A percentile compares a stretch with the other conserved stretches of the same genome.
Evolutionary conservation across 2,329 filamentous ascomycete genomes (phyloP).

Genomic region (Colletotrichum lini): DNA sequence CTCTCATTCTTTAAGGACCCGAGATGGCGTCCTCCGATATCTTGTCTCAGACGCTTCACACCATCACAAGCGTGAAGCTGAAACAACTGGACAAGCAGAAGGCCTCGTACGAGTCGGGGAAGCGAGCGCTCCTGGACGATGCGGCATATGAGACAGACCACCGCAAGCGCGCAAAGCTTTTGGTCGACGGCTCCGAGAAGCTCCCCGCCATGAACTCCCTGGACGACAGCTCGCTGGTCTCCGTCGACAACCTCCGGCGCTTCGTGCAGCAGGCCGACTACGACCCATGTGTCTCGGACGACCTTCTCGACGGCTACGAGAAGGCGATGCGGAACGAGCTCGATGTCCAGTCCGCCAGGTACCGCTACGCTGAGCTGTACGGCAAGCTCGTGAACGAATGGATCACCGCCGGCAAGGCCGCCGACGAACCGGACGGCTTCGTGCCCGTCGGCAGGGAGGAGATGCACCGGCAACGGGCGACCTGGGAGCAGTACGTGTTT

Average conservation of each 20-base stretch:
- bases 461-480: constrained; percentile 66
- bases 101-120: constrained; percentile 62
- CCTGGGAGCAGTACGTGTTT: constrained; percentile 72
- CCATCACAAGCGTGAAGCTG: constrained; percentile 70
- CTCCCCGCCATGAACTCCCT: constrained; percentile 51
- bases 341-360: constrained; percentile 64
- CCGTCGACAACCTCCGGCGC: constrained; percentile 61
- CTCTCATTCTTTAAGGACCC: background rate
- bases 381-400: constrained; percentile 69
- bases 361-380: constrained; percentile 70
- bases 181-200: constrained; percentile 54
- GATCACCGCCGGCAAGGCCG: constrained; percentile 57
- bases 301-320: constrained; percentile 63
- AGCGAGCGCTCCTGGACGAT: constrained; percentile 56
- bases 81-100: constrained; percentile 68
- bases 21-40: constrained; percentile 54
- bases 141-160: constrained; percentile 46
- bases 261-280: constrained; percentile 68
- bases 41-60: constrained; percentile 67
- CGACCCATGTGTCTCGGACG: constrained; percentile 66
- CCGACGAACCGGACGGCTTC: constrained; percentile 52
- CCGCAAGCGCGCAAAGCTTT: constrained; percentile 49
- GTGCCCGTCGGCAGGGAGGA: constrained; percentile 66
- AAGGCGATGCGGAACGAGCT: constrained; percentile 61
- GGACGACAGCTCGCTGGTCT: constrained; percentile 48